Evolutionary conservation across 129 eudicot genomes (phyloP), one percentile per base, ranked within the genome.

Genomic region (Cynara cardunculus): DNA sequence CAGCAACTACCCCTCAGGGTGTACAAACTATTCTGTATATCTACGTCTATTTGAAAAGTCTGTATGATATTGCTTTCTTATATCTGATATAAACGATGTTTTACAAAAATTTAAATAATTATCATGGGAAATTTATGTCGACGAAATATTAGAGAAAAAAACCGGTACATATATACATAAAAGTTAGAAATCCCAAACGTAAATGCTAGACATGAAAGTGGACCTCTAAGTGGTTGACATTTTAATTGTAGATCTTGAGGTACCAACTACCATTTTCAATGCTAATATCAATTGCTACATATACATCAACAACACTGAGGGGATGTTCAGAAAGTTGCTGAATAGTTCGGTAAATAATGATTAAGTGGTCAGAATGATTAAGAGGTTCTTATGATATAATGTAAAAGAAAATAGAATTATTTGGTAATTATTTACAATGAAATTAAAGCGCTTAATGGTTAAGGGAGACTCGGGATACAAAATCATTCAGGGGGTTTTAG

Each of bases 241-340:
- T 76, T 75, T 82, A 82, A 76, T 82, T 64, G 77, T 59, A 28
- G 77, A 82, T 75, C 81, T 75, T 69, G 64, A 59, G 81, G 66
- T 31, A 59, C 66, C 81, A 82, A 76, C 85, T 11, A 69, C 81
- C 81, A 34, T 32, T 76, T 82, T 82, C 37, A 81, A 81, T 66
- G 68, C 79, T 25, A 19, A 24, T 73, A 71, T 35, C 14, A 71
- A 32, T 32, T 31, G 44, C 10, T 21, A 19, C 18, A 34, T 34
- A 9, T 34, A 71, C 53, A 71, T 21, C 27, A 2, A 34, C 30
- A 24, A 64, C 14, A 24, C 22, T 19, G 2, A 64, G 4, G 14
- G n/a, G n/a, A n/a, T n/a, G n/a, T n/a, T n/a, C n/a, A n/a, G n/a
- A n/a, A n/a, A n/a, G n/a, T n/a, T n/a, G n/a, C n/a, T n/a, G n/a